Base-by-base conservation (phyloP, 1,284 basidiomycete genomes). In the Leccinum subatratum region DNA sequence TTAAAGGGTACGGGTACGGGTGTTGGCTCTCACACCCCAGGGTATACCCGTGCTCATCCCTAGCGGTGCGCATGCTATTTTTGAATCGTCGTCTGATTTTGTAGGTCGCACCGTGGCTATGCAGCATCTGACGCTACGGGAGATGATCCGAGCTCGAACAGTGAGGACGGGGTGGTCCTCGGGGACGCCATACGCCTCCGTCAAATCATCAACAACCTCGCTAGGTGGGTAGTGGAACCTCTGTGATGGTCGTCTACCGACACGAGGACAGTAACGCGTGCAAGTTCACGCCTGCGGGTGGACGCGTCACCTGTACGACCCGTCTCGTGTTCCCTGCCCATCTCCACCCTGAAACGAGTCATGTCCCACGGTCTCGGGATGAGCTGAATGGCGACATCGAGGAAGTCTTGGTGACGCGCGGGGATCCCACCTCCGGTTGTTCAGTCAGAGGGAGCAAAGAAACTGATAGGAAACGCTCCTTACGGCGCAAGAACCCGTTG, bases 181-280 rank as follows among this genome's bases (percentile, higher is more conserved):
- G 92, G 92, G 28, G 91, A 94, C 73, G 90, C 92, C 72, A 91
- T 91, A 71, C 85, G 94, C 16, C 74, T 95, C 65, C 82, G 91
- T 69, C 93, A 95, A 77, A 87, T 94, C 67, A 82, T 92, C 70
- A 92, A 88, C 48, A 92, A 92, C 73, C 82, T 92, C 28, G 86
- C 90, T 14, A 90, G 88, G 89, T 88, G 69, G 59, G 80, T 71
- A 5, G 30, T 58, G n/a, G 51, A 11, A 25, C 5, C 22, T 22
- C 7, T 57, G 11, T 16, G 25, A n/a, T 11, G 30, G 34, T 61
- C 45, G 48, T 60, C 61, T 70, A 18, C 67, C 56, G 11, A 34
- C 34, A 28, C 6, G 59, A 42, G 6, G 48, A 64, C 56, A 89
- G 88, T 70, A 91, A 91, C 68, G 89, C 88, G 16, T 90, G 88